Evolutionary conservation across 176 grass and related monocot species (phyloP).

Genomic region (Hsuehochloa calcarea): DNA sequence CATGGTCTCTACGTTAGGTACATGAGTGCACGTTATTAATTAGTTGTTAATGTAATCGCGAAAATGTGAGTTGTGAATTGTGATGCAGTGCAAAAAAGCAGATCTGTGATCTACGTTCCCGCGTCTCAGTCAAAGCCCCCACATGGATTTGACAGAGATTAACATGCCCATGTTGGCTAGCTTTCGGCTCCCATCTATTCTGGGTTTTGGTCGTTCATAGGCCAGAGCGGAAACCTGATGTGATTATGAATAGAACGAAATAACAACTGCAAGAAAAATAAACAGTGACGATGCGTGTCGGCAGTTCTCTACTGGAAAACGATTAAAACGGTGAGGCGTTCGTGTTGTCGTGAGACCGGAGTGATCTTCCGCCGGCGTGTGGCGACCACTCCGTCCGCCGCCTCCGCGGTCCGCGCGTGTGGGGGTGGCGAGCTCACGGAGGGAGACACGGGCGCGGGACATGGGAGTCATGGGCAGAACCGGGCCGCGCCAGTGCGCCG

Average conservation of each 20-base stretch:
- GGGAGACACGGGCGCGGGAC: neutral
- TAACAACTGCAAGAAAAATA: neutral
- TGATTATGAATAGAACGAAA: neutral
- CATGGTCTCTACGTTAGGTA: neutral
- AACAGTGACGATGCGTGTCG: neutral
- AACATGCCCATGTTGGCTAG: neutral
- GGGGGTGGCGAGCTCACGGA: neutral
- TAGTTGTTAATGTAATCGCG: neutral
- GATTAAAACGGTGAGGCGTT: neutral
- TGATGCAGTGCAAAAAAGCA: neutral
- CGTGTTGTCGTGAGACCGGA: neutral
- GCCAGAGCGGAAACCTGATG: neutral
- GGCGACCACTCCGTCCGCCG: neutral
- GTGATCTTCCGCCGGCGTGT: neutral
- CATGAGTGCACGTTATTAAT: neutral
- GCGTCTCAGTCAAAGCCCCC: neutral
- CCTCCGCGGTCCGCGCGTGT: neutral
- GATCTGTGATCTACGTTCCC: neutral
- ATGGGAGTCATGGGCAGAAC: too few species aligned
- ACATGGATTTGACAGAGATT: slow-evolving; percentile 1
- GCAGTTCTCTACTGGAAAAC: neutral
- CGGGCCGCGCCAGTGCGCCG: too few species aligned
- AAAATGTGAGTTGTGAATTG: neutral
- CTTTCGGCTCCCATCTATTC: neutral
- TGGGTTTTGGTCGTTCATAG: neutral